Base-by-base conservation (phyloP, 805 yeast species). In the Pichia phayaonensis region DNA sequence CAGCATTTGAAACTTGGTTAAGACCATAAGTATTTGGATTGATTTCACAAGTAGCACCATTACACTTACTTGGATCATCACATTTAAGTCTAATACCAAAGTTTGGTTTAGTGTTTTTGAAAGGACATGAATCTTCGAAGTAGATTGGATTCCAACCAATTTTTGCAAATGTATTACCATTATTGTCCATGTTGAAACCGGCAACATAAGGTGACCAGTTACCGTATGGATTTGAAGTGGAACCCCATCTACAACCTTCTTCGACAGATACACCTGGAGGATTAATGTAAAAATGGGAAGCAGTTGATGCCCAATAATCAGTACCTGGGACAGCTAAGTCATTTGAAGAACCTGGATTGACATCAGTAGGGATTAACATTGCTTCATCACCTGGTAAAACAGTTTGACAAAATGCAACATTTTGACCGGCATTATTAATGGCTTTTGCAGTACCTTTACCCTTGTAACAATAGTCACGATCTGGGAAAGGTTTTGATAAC, bases 201-300 rank as follows among this genome's bases (percentile, higher is more conserved):
- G 94, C 95, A 56, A 90, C 96, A 59, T 87, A 89, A 26, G 96
- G 96, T 16, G 96, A 70, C 96, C 96, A 90, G 76, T 89, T 89
- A 52, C 97, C 97, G 56, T 73, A 72, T 18, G 94, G 83, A 53
- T 84, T 71, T 45, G 72, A 67, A 29, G 74, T 73, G 18, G 84
- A 68, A 5, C 96, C 96, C 96, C 97, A 89, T 56, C 77, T 76
- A 68, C 96, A 88, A 36, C 84, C 95, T 41, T 88, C 92, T 11
- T 71, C 73, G 26, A 81, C 75, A 34, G 86, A 78, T 27, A 83
- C 83, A 51, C 96, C 96, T 22, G 95, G 95, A 23, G 89, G 79
- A 67, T 88, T 88, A 62, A 88, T 66, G 67, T 88, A 89, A 72
- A 77, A 89, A 66, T 89, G 96, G 39, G 96, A 84, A 40, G 96